These are phyloP conservation scores for Daldinia concentrica DNA, from an alignment of 495 filamentous ascomycete genomes.

Conservation along the genomic window DNA sequence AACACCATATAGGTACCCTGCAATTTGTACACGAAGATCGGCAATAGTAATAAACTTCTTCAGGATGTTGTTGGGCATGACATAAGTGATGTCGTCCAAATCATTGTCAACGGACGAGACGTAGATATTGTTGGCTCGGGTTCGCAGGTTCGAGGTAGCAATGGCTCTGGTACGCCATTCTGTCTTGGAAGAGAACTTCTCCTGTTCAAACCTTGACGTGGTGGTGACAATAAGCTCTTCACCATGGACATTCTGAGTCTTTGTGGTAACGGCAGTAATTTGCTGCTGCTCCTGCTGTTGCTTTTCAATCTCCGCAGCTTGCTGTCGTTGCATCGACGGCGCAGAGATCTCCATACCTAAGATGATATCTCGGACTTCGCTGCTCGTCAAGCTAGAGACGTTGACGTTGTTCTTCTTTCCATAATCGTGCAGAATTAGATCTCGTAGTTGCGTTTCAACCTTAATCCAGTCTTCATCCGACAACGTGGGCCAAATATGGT, in stretches of 20 bases:
- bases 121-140: slow-evolving; percentile 97
- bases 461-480: slow-evolving; percentile 99
- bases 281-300: slow-evolving; percentile 97
- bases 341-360: slow-evolving; percentile 99
- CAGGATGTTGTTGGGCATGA: slow-evolving; percentile 99
- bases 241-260: slow-evolving; percentile 96
- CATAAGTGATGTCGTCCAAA: slow-evolving; percentile 83
- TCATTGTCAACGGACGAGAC: slow-evolving; percentile 94
- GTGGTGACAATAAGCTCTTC: slow-evolving; percentile 99
- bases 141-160: slow-evolving; percentile 94
- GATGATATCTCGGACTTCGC: slow-evolving; percentile 98
- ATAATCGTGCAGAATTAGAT: slow-evolving; percentile 97
- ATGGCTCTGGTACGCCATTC: slow-evolving; percentile 98
- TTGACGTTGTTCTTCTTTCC: slow-evolving; percentile 99
- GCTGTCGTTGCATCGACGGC: slow-evolving; percentile 97
- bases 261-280: slow-evolving; percentile 96
- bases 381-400: slow-evolving; percentile 92
- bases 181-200: slow-evolving; percentile 97
- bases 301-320: slow-evolving; percentile 99
- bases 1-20: slow-evolving; percentile 92
- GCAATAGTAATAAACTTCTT: slow-evolving; percentile 99
- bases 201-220: slow-evolving; percentile 95
- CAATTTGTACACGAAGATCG: slow-evolving; percentile 95
- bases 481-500: slow-evolving; percentile 97
- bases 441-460: slow-evolving; percentile 94